Conservation (phyloP, 371 early-diverging fungal species). For the Mortierella polycephala region DNA sequence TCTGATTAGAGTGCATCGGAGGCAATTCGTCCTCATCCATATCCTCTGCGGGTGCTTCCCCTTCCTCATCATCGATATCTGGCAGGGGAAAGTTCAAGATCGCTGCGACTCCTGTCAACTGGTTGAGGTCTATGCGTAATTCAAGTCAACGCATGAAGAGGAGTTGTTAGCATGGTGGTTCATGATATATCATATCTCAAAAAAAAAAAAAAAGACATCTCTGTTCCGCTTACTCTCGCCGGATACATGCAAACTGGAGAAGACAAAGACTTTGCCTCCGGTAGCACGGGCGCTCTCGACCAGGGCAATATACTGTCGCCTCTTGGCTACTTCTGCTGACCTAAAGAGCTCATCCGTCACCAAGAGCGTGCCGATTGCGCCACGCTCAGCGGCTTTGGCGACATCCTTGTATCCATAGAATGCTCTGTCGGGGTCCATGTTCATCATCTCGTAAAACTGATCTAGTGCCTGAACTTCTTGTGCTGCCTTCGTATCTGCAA, state of each 20-base stretch:
- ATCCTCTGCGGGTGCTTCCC: constrained; percentile 24
- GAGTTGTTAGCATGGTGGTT: neutral
- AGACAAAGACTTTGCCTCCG: constrained; percentile 88
- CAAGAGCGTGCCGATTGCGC: constrained; percentile 87
- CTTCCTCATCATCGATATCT: constrained; percentile 71
- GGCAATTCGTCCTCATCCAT: constrained; percentile 30
- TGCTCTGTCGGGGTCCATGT: constrained; percentile 88
- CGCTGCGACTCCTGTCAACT: constrained; percentile 95
- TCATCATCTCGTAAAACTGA: constrained; percentile 89
- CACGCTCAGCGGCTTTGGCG: constrained; percentile 81
- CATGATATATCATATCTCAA: neutral
- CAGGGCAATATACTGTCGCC: constrained; percentile 85
- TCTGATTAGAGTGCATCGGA: constrained; percentile 40
- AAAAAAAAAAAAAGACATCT: neutral
- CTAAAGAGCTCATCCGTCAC: constrained; percentile 93
- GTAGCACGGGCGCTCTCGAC: constrained; percentile 83
- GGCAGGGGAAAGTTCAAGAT: constrained; percentile 87
- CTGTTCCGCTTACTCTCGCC: constrained; percentile 84
- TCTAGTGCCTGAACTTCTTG: constrained; percentile 86
- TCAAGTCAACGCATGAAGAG: neutral
- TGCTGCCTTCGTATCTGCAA: constrained; percentile 94
- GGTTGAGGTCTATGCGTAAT: constrained; percentile 73
- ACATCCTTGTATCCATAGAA: constrained; percentile 94
- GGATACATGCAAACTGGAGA: constrained; percentile 92
- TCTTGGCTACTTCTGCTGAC: constrained; percentile 84